Evolutionary conservation across 2,329 filamentous ascomycete species (phyloP).

Genomic region (Fusarium sulawesiense): DNA sequence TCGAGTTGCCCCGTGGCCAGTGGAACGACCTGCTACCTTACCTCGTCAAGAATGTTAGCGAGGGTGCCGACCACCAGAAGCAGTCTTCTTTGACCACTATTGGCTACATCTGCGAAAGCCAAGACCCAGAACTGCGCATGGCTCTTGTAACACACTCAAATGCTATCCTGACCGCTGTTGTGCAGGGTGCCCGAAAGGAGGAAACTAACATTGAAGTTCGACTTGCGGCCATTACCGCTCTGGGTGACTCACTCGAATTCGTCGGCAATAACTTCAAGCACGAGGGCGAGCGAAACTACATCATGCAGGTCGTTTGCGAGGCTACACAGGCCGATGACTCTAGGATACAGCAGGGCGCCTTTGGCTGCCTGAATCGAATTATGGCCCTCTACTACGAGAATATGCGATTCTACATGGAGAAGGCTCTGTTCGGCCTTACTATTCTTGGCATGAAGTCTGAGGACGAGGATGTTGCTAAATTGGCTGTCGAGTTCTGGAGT

Average conservation of each 20-base stretch:
- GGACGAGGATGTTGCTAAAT: constrained; percentile 97
- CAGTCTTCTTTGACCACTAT: constrained; percentile 96
- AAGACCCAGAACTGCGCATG: constrained; percentile 85
- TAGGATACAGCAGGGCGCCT: constrained; percentile 93
- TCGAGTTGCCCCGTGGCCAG: constrained; percentile 92
- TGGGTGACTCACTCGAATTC: constrained; percentile 97
- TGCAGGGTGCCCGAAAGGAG: constrained; percentile 97
- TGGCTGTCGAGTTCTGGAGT: constrained; percentile 99
- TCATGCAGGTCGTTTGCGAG: constrained; percentile 99
- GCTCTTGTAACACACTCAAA: constrained; percentile 90
- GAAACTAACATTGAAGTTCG: constrained; percentile 92
- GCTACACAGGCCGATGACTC: constrained; percentile 93
- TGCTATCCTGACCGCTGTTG: constrained; percentile 95
- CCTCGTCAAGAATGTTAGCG: constrained; percentile 92
- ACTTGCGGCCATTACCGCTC: constrained; percentile 89
- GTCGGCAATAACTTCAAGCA: constrained; percentile 99
- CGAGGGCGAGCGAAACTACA: constrained; percentile 99
- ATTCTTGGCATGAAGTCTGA: constrained; percentile 99
- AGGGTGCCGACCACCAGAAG: constrained; percentile 88
- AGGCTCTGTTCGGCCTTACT: constrained; percentile 95
- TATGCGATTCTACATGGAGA: constrained; percentile 99
- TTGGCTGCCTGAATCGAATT: constrained; percentile 97
- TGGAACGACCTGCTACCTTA: constrained; percentile 92
- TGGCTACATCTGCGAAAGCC: constrained; percentile 97
- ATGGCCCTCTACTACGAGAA: constrained; percentile 99